A percentile compares a stretch with the other conserved stretches of the same genome.
Conservation (phyloP, 164 flowering plant genomes). For the Berberis thunbergii region DNA sequence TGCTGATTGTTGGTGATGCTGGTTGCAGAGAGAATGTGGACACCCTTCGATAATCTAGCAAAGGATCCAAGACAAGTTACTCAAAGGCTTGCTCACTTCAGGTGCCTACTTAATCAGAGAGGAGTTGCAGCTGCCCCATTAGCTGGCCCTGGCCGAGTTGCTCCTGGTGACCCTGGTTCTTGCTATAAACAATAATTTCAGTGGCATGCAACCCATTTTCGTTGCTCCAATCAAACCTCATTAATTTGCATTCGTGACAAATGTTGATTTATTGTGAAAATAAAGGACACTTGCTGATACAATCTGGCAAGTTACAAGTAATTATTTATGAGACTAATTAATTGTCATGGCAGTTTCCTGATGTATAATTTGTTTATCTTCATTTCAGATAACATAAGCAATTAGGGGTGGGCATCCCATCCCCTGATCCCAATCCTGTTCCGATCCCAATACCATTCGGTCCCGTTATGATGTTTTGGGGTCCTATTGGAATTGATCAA, state of each 20-base stretch:
- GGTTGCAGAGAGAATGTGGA: constrained; percentile 68
- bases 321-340: too few species aligned
- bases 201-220: background rate
- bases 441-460: too few species aligned
- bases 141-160: constrained; percentile 45
- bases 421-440: too few species aligned
- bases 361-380: background rate
- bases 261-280: background rate
- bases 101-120: constrained; percentile 79
- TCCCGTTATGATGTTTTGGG: too few species aligned
- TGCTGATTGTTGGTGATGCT: background rate
- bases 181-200: constrained; percentile 45
- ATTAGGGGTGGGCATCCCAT: too few species aligned
- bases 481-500: too few species aligned
- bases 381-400: background rate
- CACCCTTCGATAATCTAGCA: constrained; percentile 49
- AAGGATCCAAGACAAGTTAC: constrained; percentile 45
- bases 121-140: constrained; percentile 81
- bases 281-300: background rate
- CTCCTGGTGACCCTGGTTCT: constrained; percentile 65
- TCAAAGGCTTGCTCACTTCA: constrained; percentile 56
- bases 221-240: background rate
- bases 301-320: background rate
- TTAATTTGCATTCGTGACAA: background rate
- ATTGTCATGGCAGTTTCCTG: too few species aligned